Percentiles rank a stretch among this genome's conserved stretches.
Conservation (phyloP, 441 rosid genomes). For the Melastoma candidum region DNA sequence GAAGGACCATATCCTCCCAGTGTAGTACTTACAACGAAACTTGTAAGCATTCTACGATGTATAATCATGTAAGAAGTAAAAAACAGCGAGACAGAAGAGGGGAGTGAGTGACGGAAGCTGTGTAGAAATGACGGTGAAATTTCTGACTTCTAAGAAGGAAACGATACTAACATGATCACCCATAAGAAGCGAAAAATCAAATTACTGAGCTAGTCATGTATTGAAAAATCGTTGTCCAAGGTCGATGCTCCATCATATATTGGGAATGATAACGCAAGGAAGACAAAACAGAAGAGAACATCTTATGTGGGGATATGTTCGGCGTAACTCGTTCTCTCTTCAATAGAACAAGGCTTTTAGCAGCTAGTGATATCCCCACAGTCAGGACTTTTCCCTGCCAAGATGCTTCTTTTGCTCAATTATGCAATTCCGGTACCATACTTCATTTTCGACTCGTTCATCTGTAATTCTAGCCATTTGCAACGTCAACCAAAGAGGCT, state of each 20-base stretch:
- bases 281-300: conserved; percentile 61
- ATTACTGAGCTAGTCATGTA: no score
- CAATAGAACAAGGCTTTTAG: conserved; percentile 32
- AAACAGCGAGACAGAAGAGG: no score
- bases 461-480: conserved; percentile 73
- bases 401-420: conserved; percentile 32
- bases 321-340: conserved; percentile 33
- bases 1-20: no score
- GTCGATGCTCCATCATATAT: background rate
- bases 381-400: conserved; percentile 27
- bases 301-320: conserved; percentile 39
- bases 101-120: no score
- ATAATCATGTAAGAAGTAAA: no score
- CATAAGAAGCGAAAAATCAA: no score
- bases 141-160: no score
- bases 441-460: conserved; percentile 38
- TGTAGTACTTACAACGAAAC: no score
- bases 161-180: no score
- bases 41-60: no score
- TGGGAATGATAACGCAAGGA: conserved; percentile 4
- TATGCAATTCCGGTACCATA: conserved; percentile 54
- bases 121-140: no score
- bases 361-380: conserved; percentile 26
- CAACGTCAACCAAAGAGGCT: conserved; percentile 70
- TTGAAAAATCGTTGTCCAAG: no score